These are phyloP conservation scores for Globisporangium alternatum DNA, from an alignment of 352 stramenopile genomes.

Conservation along the genomic window DNA sequence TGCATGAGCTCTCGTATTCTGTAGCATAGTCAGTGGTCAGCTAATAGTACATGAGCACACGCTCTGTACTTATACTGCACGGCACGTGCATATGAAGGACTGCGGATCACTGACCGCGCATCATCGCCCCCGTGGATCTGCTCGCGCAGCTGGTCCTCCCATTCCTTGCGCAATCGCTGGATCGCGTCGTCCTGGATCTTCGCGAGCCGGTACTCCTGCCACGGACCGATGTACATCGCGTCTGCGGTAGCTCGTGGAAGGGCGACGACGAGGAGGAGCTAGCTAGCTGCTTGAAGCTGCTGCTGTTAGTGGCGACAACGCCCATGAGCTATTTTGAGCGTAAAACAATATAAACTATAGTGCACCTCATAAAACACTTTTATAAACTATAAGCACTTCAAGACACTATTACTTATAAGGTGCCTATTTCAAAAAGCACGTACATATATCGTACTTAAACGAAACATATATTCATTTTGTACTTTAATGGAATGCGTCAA, in stretches of 20 bases:
- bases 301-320: no score
- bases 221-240: conserved; percentile 82
- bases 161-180: conserved; percentile 62
- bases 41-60: background rate
- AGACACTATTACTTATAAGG: no score
- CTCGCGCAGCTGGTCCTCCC: conserved; percentile 51
- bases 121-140: conserved; percentile 52
- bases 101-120: conserved; percentile 20
- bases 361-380: no score
- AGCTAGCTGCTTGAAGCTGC: no score
- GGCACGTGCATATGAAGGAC: background rate
- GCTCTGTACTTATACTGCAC: background rate
- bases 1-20: conserved; percentile 81
- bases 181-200: conserved; percentile 83
- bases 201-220: conserved; percentile 82
- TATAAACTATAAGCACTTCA: no score
- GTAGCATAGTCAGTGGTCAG: background rate
- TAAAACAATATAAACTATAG: no score
- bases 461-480: no score
- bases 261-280: background rate
- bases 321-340: no score
- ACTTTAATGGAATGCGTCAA: no score
- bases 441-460: no score
- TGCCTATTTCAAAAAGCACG: no score
- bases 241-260: background rate